phyloP scores from a whole-genome alignment of 1,284 basidiomycete species.

The Vanrija humicola region DNA sequence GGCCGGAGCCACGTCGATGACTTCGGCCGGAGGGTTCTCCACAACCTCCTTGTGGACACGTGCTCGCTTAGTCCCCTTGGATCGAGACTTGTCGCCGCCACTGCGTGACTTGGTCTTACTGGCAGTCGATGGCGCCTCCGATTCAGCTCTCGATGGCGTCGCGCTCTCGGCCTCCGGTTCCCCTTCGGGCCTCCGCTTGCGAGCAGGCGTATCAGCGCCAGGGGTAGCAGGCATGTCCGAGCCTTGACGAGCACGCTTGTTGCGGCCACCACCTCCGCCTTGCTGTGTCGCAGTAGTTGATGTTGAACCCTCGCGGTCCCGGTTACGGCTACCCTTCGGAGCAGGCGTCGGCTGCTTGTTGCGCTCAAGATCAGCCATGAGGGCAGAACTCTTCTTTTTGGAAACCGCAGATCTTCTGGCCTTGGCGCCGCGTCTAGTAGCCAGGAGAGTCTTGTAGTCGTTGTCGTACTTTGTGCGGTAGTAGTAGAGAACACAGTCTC shows the following conservation, averaged over 20 bases:
- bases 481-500: conserved; percentile 90
- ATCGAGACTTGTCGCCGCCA: conserved; percentile 16
- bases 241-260: not conserved
- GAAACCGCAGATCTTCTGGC: conserved; percentile 54
- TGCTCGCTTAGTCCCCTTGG: conserved; percentile 28
- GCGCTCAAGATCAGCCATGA: conserved; percentile 39
- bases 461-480: conserved; percentile 92
- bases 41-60: conserved; percentile 19
- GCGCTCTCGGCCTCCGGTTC: conserved; percentile 4
- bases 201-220: conserved; percentile 8
- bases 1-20: not conserved
- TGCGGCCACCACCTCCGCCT: conserved; percentile 5
- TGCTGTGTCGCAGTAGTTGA: conserved; percentile 9
- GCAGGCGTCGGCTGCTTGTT: conserved; percentile 24
- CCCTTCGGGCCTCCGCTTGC: conserved; percentile 10
- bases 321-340: not conserved
- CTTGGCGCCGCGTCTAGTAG: conserved; percentile 53
- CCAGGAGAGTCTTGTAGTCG: conserved; percentile 64
- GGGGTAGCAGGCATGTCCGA: conserved; percentile 10
- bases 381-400: conserved; percentile 39
- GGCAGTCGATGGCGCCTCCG: conserved; percentile 24
- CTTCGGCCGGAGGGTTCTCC: not conserved
- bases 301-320: conserved; percentile 6
- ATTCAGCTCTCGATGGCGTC: conserved; percentile 27
- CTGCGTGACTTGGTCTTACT: conserved; percentile 26